These are phyloP conservation scores for Penicillium diatomitis DNA, from an alignment of 495 filamentous ascomycete species.

Conservation along the genomic window DNA sequence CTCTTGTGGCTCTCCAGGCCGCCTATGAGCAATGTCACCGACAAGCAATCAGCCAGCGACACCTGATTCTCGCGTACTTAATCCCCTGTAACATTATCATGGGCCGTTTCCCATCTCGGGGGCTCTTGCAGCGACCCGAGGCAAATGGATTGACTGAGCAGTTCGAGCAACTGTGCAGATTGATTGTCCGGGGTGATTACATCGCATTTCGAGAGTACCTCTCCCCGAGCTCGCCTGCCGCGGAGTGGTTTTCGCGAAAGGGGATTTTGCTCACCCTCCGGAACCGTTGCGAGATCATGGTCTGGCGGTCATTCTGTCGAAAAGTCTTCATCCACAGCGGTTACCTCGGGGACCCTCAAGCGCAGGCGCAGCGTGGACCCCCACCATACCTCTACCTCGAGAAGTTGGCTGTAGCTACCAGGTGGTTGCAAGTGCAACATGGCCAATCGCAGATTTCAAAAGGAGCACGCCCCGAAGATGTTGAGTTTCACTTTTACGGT, in stretches of 20 bases:
- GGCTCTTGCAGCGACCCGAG: slow-evolving; percentile 62
- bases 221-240: slow-evolving; percentile 35
- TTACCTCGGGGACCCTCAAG: slow-evolving; percentile 37
- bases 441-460: background rate
- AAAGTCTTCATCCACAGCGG: slow-evolving; percentile 62
- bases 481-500: slow-evolving; percentile 12
- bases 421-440: slow-evolving; percentile 32
- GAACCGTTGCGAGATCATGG: slow-evolving; percentile 65
- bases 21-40: slow-evolving; percentile 73
- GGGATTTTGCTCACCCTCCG: slow-evolving; percentile 64
- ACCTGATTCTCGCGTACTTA: slow-evolving; percentile 74
- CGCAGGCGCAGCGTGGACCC: slow-evolving; percentile 30
- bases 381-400: slow-evolving; percentile 37
- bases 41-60: slow-evolving; percentile 59
- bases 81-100: slow-evolving; percentile 76
- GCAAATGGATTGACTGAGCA: slow-evolving; percentile 56
- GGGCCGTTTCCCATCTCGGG: slow-evolving; percentile 67
- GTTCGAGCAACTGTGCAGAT: slow-evolving; percentile 63
- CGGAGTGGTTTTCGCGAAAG: slow-evolving; percentile 66
- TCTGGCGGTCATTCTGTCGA: slow-evolving; percentile 78
- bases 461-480: slow-evolving; percentile 6
- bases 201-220: slow-evolving; percentile 64
- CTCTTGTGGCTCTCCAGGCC: slow-evolving; percentile 61
- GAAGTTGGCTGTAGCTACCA: slow-evolving; percentile 29
- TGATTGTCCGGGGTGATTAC: slow-evolving; percentile 74